Conservation (phyloP, 805 yeast species). For the Barnettozyma botsteinii region DNA sequence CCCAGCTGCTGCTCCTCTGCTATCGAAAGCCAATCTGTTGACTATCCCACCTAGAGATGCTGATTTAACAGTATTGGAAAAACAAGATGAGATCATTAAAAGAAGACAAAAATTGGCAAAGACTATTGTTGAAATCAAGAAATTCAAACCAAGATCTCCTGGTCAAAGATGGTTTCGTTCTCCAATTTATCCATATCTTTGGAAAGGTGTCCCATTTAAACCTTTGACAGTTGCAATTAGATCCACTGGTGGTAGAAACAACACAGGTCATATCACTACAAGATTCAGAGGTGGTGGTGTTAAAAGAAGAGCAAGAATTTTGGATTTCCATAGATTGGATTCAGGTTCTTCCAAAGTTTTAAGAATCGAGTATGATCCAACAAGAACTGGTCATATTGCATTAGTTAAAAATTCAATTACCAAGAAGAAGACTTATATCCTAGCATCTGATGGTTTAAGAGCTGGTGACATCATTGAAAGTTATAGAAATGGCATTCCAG, state of each 20-base stretch:
- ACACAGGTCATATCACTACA: slow-evolving; percentile 81
- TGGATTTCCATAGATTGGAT: slow-evolving; percentile 65
- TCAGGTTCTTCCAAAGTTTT: slow-evolving; percentile 74
- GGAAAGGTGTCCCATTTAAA: slow-evolving; percentile 77
- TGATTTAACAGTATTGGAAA: slow-evolving; percentile 67
- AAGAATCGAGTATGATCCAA: slow-evolving; percentile 94
- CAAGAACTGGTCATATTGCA: slow-evolving; percentile 91
- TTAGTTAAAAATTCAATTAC: slow-evolving; percentile 60
- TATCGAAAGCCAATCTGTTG: slow-evolving; percentile 21
- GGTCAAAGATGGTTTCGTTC: slow-evolving; percentile 83
- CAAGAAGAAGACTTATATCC: slow-evolving; percentile 64
- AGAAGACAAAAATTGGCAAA: slow-evolving; percentile 70
- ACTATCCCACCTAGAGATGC: slow-evolving; percentile 37
- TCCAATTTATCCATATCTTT: slow-evolving; percentile 81
- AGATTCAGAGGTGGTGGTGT: slow-evolving; percentile 98
- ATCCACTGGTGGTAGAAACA: slow-evolving; percentile 82
- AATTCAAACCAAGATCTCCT: slow-evolving; percentile 77
- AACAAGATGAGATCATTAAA: slow-evolving; percentile 65
- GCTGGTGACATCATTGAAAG: slow-evolving; percentile 89
- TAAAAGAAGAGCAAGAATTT: slow-evolving; percentile 75
- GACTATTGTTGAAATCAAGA: slow-evolving; percentile 65
- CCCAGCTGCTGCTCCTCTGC: neutral
- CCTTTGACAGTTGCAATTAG: slow-evolving; percentile 69
- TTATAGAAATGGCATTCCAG: slow-evolving; percentile 83
- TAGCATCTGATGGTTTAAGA: slow-evolving; percentile 90